Percentiles rank a stretch among this genome's conserved stretches.
phyloP scores from a whole-genome alignment of 2,329 filamentous ascomycete species.

The Pestalotiopsis sp. region DNA sequence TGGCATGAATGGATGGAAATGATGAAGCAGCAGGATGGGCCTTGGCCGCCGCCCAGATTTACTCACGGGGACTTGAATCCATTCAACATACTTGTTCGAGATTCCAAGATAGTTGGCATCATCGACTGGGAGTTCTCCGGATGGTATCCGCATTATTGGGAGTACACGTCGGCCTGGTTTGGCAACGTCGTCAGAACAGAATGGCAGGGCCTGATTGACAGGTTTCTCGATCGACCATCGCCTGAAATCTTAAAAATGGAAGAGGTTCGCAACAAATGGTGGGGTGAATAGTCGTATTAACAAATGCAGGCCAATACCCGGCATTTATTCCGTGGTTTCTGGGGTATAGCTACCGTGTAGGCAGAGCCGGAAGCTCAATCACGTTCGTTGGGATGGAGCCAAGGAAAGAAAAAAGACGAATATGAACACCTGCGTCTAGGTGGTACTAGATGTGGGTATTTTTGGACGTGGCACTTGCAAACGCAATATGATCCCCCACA shows the following conservation, averaged over 20 bases:
- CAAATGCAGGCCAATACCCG: too few relatives aligned
- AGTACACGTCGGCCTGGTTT: constrained; percentile 24
- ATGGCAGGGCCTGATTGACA: constrained; percentile 36
- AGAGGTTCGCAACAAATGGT: constrained; percentile 37
- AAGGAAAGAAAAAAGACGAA: too few relatives aligned
- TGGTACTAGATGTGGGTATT: too few relatives aligned
- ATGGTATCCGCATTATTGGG: constrained; percentile 37
- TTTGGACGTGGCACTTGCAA: too few relatives aligned
- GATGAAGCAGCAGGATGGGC: constrained; percentile 35
- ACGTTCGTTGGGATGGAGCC: too few relatives aligned
- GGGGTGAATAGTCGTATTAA: constrained; percentile 20
- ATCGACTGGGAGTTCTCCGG: constrained; percentile 37
- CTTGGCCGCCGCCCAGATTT: constrained; percentile 28
- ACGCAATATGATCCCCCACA: too few relatives aligned
- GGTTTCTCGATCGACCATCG: constrained; percentile 37
- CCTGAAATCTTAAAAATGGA: constrained; percentile 44
- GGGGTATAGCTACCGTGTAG: too few relatives aligned
- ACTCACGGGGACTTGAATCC: constrained; percentile 49
- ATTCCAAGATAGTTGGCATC: constrained; percentile 45
- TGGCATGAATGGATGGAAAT: constrained; percentile 32
- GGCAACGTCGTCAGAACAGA: constrained; percentile 26
- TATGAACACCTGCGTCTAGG: too few relatives aligned
- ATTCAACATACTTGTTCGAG: constrained; percentile 43
- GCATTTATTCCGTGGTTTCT: too few relatives aligned
- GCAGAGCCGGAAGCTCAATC: too few relatives aligned